A percentile compares a stretch with the other conserved stretches of the same genome.
Conservation (phyloP, 352 stramenopile species). For the Globisporangium polare region DNA sequence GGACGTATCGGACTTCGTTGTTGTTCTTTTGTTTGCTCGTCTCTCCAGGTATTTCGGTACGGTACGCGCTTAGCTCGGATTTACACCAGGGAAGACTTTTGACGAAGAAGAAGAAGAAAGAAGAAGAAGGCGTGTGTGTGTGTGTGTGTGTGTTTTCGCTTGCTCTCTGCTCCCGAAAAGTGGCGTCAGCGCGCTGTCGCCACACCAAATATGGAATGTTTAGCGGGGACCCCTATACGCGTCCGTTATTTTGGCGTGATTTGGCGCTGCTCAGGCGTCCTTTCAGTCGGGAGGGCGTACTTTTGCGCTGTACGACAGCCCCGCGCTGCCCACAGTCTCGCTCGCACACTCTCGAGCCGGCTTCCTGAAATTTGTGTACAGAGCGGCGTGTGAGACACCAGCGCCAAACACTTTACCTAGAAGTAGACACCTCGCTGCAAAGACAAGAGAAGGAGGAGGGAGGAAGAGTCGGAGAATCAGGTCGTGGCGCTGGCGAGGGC, state of each 20-base stretch:
- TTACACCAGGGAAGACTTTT: too few species aligned
- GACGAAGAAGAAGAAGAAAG: too few species aligned
- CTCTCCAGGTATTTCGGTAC: not conserved
- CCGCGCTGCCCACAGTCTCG: not conserved
- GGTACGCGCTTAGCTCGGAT: not conserved
- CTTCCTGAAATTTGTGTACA: not conserved
- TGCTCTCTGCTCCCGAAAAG: not conserved
- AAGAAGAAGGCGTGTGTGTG: too few species aligned
- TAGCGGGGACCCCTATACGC: not conserved
- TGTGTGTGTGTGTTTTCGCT: not conserved
- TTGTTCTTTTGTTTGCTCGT: not conserved
- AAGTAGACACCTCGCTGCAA: not conserved
- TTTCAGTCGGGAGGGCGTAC: slow-evolving; percentile 1
- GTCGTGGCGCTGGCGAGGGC: not conserved
- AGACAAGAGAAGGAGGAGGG: not conserved
- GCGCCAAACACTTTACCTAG: not conserved
- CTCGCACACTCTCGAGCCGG: too few species aligned
- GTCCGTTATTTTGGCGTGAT: not conserved
- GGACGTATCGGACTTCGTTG: not conserved
- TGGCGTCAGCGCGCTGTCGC: slow-evolving; percentile 9
- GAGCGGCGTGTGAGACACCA: not conserved
- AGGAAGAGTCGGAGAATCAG: slow-evolving; percentile 16
- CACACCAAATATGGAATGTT: slow-evolving; percentile 4
- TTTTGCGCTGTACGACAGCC: not conserved
- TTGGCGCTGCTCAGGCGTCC: not conserved